Evolutionary conservation across 1,284 basidiomycete genomes (phyloP).

Genomic region (Salmacisia buchloeana): DNA sequence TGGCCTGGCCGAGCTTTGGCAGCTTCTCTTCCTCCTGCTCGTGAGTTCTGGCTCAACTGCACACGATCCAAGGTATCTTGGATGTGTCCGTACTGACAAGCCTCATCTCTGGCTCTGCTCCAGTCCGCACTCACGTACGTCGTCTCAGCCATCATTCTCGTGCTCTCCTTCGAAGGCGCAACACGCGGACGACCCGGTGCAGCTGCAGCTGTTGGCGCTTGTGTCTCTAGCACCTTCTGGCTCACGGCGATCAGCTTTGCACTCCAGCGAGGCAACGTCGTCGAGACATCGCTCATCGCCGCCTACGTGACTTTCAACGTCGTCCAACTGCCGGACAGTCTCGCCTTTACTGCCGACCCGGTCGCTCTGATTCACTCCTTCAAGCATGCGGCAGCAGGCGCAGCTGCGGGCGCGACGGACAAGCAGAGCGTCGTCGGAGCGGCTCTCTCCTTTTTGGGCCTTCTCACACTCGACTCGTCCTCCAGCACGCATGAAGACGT

Average conservation of each 20-base stretch:
- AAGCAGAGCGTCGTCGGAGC: background rate
- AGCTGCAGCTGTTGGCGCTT: constrained; percentile 42
- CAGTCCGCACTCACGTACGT: constrained; percentile 46
- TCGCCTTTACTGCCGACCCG: constrained; percentile 42
- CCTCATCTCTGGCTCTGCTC: constrained; percentile 5
- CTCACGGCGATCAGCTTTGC: constrained; percentile 47
- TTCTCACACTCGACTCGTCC: background rate
- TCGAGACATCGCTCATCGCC: constrained; percentile 46
- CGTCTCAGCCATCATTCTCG: constrained; percentile 36
- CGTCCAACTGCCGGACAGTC: constrained; percentile 36
- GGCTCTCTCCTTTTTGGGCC: background rate
- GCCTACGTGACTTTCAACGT: constrained; percentile 49
- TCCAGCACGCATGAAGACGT: background rate
- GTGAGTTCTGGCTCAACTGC: background rate
- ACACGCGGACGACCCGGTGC: constrained; percentile 35
- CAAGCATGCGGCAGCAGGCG: constrained; percentile 24
- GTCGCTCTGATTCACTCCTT: constrained; percentile 45
- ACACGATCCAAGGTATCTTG: background rate
- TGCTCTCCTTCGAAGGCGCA: constrained; percentile 42
- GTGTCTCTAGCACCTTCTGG: constrained; percentile 41
- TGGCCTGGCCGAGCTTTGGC: constrained; percentile 46
- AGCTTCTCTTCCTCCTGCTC: constrained; percentile 40
- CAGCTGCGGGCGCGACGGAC: background rate
- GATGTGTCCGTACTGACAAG: background rate
- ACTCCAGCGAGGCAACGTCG: constrained; percentile 46